phyloP scores from a whole-genome alignment of 805 yeast genomes.

The Blastobotrys parvus region DNA sequence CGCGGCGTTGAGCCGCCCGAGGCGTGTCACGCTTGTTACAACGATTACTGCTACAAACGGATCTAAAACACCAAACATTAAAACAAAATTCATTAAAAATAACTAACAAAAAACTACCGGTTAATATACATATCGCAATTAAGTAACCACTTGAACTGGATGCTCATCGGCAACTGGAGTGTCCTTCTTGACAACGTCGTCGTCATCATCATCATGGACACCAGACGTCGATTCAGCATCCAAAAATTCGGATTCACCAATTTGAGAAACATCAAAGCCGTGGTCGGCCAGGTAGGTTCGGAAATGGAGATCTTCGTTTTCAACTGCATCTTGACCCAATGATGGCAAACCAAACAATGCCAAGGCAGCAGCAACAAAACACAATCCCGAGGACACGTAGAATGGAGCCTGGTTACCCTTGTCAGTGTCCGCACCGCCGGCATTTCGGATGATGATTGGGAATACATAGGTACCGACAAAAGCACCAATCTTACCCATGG shows the following conservation, averaged over 20 bases:
- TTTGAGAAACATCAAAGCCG: conserved; percentile 59
- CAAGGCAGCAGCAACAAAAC: conserved; percentile 60
- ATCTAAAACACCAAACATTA: neutral
- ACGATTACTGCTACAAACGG: conserved; percentile 61
- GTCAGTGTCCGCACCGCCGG: conserved; percentile 40
- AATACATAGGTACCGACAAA: conserved; percentile 84
- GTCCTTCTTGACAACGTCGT: too few relatives aligned
- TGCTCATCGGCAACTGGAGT: too few relatives aligned
- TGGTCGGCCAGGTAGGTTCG: conserved; percentile 53
- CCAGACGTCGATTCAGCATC: too few relatives aligned
- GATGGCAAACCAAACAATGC: conserved; percentile 69
- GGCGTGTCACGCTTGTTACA: conserved; percentile 68
- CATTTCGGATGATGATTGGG: conserved; percentile 63
- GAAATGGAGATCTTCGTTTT: conserved; percentile 67
- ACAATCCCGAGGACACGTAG: conserved; percentile 71
- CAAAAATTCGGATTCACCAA: conserved; percentile 41
- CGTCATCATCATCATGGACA: too few relatives aligned
- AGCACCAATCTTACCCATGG: conserved; percentile 87
- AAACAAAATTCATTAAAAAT: too few relatives aligned
- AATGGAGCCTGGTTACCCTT: conserved; percentile 69
- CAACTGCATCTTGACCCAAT: conserved; percentile 76
- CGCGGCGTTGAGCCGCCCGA: conserved; percentile 50
- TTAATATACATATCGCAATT: too few relatives aligned
- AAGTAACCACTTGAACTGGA: too few relatives aligned
- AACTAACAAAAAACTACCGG: too few relatives aligned